Conservation (phyloP, 805 yeast genomes). For the Candida lessepsii region DNA sequence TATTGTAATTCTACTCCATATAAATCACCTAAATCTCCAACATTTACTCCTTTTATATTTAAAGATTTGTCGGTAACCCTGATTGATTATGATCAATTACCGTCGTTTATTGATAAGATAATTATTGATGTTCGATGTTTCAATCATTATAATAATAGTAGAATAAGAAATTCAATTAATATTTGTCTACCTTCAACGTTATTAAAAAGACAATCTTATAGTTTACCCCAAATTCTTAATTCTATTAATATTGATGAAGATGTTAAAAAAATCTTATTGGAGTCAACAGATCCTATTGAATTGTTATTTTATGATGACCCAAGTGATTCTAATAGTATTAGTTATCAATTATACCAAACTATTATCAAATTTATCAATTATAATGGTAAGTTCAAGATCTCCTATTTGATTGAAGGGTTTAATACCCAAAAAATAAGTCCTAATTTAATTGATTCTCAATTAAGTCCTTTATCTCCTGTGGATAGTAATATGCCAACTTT, state of each 20-base stretch:
- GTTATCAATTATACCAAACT: conserved; percentile 34
- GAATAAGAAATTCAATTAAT: conserved; percentile 33
- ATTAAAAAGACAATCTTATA: conserved; percentile 37
- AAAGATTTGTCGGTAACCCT: conserved; percentile 2
- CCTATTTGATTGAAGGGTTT: conserved; percentile 13
- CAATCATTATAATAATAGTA: conserved; percentile 30
- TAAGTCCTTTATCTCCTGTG: conserved; percentile 8
- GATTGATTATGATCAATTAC: not conserved
- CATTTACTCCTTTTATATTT: conserved; percentile 3
- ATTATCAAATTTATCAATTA: conserved; percentile 27
- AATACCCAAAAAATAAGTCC: conserved; percentile 1
- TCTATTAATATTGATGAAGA: conserved; percentile 26
- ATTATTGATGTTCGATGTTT: conserved; percentile 42
- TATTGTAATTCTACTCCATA: not conserved
- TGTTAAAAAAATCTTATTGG: conserved; percentile 19
- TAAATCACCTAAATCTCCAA: conserved; percentile 9
- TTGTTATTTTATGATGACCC: conserved; percentile 36
- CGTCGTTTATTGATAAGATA: conserved; percentile 10
- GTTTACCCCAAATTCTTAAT: conserved; percentile 30
- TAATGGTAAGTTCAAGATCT: conserved; percentile 11
- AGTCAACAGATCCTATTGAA: conserved; percentile 19
- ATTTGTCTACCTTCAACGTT: conserved; percentile 46
- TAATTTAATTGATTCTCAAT: conserved; percentile 10
- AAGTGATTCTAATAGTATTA: conserved; percentile 20
- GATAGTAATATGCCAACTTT: conserved; percentile 9